phyloP scores from a whole-genome alignment of 83 land plant species.

The Thuja plicata region DNA sequence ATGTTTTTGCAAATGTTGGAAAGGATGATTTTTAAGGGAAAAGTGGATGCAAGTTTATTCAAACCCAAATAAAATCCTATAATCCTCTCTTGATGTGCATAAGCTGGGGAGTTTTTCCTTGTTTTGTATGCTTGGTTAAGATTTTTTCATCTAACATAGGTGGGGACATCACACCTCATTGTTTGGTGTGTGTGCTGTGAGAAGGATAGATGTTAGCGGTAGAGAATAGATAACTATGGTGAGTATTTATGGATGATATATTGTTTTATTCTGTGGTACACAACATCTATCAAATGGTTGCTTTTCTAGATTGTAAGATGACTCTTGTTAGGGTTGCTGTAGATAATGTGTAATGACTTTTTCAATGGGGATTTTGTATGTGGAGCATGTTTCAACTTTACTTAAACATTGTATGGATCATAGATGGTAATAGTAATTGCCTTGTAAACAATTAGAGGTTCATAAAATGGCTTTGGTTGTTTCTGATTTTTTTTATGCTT shows the following conservation, averaged over 20 bases:
- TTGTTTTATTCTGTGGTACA: too few species aligned
- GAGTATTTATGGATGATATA: too few species aligned
- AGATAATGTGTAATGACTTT: background rate
- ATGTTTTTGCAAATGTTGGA: background rate
- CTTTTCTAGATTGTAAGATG: too few species aligned
- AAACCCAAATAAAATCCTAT: background rate
- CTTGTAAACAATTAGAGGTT: background rate
- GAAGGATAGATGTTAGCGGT: background rate
- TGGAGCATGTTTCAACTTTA: background rate
- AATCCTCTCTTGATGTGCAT: background rate
- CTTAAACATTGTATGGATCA: background rate
- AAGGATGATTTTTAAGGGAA: too few species aligned
- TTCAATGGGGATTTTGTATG: background rate
- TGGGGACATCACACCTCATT: background rate
- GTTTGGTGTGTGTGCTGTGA: background rate
- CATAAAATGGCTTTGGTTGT: background rate
- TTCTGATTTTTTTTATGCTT: background rate
- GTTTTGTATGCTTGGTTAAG: background rate
- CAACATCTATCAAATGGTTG: background rate
- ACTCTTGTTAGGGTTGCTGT: background rate
- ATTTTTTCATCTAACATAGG: background rate
- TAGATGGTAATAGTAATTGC: background rate
- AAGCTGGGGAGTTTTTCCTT: background rate
- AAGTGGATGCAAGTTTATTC: background rate
- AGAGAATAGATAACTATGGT: too few species aligned